Evolutionary conservation across 345 rosid genomes (phyloP).

Genomic region (Psidium friedrichsthalianum): DNA sequence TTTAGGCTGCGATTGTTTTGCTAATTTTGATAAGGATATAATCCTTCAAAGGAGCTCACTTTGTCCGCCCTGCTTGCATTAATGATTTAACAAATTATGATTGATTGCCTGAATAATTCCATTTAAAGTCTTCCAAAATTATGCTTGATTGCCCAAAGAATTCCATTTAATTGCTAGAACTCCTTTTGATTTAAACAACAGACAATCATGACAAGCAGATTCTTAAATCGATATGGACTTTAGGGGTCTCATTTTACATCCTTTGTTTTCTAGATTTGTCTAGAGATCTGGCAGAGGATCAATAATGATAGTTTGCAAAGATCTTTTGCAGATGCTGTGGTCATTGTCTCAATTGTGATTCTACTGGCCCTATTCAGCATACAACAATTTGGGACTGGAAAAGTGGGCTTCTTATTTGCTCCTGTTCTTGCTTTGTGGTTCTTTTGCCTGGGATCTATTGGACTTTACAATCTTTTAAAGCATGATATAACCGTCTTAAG

Average conservation of each 20-base stretch:
- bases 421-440: conserved; percentile 87
- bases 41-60: not conserved
- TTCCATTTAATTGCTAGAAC: not conserved
- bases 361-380: conserved; percentile 78
- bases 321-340: conserved; percentile 56
- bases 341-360: conserved; percentile 49
- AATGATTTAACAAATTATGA: not conserved
- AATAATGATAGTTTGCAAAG: not conserved
- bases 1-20: not conserved
- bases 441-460: conserved; percentile 75
- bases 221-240: not conserved
- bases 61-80: not conserved
- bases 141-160: not conserved
- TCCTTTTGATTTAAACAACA: not conserved
- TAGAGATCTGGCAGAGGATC: not conserved
- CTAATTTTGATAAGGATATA: not conserved
- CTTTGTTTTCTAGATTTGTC: not conserved
- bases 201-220: not conserved
- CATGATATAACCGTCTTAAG: conserved; percentile 54
- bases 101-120: not conserved
- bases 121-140: not conserved
- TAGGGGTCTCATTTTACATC: not conserved
- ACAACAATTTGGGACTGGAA: conserved; percentile 81
- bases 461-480: conserved; percentile 62
- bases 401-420: conserved; percentile 85